Conservation (phyloP, 2,329 filamentous ascomycete genomes). For the Stachybotrys elegans region DNA sequence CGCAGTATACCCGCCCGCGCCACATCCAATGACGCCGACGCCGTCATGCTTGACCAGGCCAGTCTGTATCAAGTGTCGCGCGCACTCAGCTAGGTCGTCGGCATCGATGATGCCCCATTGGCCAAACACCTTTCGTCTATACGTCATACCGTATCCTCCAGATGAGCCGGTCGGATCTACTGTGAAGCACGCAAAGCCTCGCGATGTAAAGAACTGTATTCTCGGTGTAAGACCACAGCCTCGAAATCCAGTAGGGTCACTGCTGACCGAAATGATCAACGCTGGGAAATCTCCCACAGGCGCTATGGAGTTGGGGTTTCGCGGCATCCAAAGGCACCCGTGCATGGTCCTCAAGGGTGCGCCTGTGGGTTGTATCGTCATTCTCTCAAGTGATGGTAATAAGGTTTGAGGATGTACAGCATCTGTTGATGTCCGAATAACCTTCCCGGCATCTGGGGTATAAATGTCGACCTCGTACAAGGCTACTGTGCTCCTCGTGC, state of each 20-base stretch:
- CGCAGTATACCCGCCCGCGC: conserved; percentile 50
- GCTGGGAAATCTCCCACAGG: conserved; percentile 36
- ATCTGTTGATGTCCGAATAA: conserved; percentile 28
- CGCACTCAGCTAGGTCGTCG: conserved; percentile 43
- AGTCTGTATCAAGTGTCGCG: conserved; percentile 32
- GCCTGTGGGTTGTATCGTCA: conserved; percentile 22
- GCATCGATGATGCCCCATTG: conserved; percentile 47
- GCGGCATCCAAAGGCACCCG: conserved; percentile 44
- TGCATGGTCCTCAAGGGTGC: conserved; percentile 27
- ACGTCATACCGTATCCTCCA: conserved; percentile 44
- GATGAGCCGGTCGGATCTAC: conserved; percentile 50
- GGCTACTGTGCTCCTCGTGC: conserved; percentile 21
- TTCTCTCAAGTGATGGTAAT: conserved; percentile 32
- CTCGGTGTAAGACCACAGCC: conserved; percentile 37
- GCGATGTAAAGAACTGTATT: conserved; percentile 48
- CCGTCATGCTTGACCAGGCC: conserved; percentile 29
- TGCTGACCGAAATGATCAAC: conserved; percentile 44
- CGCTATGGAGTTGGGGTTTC: conserved; percentile 36
- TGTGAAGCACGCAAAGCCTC: conserved; percentile 45
- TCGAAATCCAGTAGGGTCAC: conserved; percentile 42
- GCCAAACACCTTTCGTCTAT: conserved; percentile 42
- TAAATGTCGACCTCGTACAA: conserved; percentile 30
- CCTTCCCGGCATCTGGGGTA: conserved; percentile 14
- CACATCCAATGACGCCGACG: conserved; percentile 45
- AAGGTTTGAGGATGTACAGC: conserved; percentile 20